These are phyloP conservation scores for Diaporthe citrichinensis DNA, from an alignment of 2,329 filamentous ascomycete species.

Conservation along the genomic window DNA sequence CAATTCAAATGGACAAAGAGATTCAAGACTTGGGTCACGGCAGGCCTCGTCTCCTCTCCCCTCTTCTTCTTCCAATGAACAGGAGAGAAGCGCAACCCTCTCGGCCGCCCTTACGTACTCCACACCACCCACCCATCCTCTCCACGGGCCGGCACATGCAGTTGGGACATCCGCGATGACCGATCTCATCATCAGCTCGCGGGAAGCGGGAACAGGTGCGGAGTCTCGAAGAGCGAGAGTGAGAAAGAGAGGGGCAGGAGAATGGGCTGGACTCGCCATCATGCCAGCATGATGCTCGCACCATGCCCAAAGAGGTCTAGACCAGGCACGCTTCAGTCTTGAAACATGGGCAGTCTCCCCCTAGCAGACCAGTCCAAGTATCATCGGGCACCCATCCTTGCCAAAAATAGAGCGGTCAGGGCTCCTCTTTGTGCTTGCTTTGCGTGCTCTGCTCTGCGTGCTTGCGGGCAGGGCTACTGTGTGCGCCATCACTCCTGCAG, in stretches of 20 bases:
- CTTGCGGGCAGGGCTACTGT: neutral
- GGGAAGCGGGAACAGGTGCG: neutral
- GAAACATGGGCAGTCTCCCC: conserved; percentile 41
- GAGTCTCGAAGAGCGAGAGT: neutral
- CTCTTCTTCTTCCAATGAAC: conserved; percentile 14
- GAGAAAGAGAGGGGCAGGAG: neutral
- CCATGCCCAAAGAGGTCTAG: conserved; percentile 45
- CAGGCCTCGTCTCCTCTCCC: neutral
- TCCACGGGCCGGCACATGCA: conserved; percentile 24
- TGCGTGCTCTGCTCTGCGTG: neutral
- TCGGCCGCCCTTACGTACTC: neutral
- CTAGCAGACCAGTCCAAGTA: conserved; percentile 21
- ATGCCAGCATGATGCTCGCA: conserved; percentile 8
- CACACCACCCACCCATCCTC: neutral
- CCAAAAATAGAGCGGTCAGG: conserved; percentile 30
- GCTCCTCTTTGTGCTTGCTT: neutral
- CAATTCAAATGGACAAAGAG: neutral
- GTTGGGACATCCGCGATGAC: conserved; percentile 6
- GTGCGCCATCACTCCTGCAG: neutral
- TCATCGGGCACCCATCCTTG: conserved; percentile 32
- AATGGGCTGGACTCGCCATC: neutral
- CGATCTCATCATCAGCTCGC: conserved; percentile 5
- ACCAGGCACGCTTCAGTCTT: conserved; percentile 43
- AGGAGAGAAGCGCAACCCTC: neutral
- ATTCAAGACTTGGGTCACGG: neutral